Conservation (phyloP, 2,329 filamentous ascomycete species). For the Plectosphaerella cucumerina region DNA sequence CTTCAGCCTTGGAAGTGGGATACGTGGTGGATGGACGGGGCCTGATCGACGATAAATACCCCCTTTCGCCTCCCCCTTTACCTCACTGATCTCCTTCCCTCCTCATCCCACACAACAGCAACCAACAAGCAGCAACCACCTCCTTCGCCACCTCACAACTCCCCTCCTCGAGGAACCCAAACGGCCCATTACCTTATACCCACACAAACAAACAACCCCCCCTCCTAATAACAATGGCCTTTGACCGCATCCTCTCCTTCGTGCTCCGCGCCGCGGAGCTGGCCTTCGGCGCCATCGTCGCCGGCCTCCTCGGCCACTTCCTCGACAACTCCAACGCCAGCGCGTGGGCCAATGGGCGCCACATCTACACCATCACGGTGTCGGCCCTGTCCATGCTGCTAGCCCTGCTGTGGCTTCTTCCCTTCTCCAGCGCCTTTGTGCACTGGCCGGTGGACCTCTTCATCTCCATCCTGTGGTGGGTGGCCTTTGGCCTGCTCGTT, state of each 20-base stretch:
- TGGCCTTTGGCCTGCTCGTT: conserved; percentile 62
- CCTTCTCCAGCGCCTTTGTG: conserved; percentile 62
- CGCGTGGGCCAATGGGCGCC: conserved; percentile 55
- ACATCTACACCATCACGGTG: conserved; percentile 72
- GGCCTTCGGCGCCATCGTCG: conserved; percentile 67
- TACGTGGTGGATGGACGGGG: not conserved
- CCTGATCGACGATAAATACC: conserved; percentile 10
- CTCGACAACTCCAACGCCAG: conserved; percentile 47
- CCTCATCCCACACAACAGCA: not conserved
- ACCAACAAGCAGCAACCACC: not conserved
- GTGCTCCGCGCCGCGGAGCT: conserved; percentile 46
- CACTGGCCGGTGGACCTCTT: conserved; percentile 69
- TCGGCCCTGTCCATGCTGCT: conserved; percentile 65
- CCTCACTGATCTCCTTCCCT: not conserved
- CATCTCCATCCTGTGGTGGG: conserved; percentile 67
- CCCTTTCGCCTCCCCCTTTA: not conserved
- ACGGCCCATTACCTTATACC: conserved; percentile 3
- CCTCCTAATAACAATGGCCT: conserved; percentile 23
- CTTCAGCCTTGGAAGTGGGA: not conserved
- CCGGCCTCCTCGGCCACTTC: conserved; percentile 64
- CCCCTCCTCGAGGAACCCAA: not conserved
- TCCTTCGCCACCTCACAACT: not conserved
- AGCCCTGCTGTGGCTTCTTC: conserved; percentile 68
- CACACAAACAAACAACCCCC: not conserved
- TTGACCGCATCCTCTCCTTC: conserved; percentile 35